Percentiles rank a stretch among this genome's conserved stretches.
phyloP scores from a whole-genome alignment of 2,329 filamentous ascomycete genomes.

The Atkinsonella texensis region DNA sequence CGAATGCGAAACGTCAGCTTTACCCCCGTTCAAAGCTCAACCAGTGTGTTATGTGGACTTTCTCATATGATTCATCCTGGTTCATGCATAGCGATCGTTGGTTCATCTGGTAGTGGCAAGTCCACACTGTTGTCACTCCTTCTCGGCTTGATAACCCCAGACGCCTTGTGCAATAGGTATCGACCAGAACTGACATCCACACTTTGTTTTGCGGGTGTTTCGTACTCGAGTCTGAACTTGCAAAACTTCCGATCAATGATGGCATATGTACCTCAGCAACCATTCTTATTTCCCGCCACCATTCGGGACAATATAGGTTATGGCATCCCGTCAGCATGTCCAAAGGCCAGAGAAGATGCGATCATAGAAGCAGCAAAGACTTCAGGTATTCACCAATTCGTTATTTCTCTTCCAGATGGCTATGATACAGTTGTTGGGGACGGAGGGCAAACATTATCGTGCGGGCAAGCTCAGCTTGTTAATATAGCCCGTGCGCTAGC shows the following conservation, averaged over 20 bases:
- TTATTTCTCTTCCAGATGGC: slow-evolving; percentile 50
- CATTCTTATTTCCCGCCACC: slow-evolving; percentile 65
- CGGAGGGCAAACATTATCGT: slow-evolving; percentile 60
- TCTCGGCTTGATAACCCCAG: slow-evolving; percentile 52
- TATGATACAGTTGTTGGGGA: slow-evolving; percentile 61
- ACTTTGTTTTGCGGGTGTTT: slow-evolving; percentile 45
- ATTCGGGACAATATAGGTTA: slow-evolving; percentile 77
- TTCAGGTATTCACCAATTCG: slow-evolving; percentile 65
- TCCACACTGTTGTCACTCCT: slow-evolving; percentile 70
- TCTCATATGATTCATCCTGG: slow-evolving; percentile 51
- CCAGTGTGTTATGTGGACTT: not conserved
- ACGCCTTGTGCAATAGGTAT: not conserved
- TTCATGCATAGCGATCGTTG: slow-evolving; percentile 66
- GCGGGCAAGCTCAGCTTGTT: slow-evolving; percentile 73
- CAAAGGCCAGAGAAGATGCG: slow-evolving; percentile 27
- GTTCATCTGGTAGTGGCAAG: slow-evolving; percentile 81
- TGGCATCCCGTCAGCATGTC: slow-evolving; percentile 47
- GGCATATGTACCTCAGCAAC: slow-evolving; percentile 57
- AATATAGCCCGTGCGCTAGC: slow-evolving; percentile 71
- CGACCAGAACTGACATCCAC: slow-evolving; percentile 12
- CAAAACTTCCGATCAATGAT: slow-evolving; percentile 46
- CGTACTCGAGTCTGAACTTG: slow-evolving; percentile 48
- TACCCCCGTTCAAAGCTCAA: not conserved
- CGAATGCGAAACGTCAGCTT: slow-evolving; percentile 48
- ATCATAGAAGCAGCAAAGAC: slow-evolving; percentile 40